Base-by-base conservation (phyloP, 2,329 filamentous ascomycete genomes). In the Volutella citrinella region DNA sequence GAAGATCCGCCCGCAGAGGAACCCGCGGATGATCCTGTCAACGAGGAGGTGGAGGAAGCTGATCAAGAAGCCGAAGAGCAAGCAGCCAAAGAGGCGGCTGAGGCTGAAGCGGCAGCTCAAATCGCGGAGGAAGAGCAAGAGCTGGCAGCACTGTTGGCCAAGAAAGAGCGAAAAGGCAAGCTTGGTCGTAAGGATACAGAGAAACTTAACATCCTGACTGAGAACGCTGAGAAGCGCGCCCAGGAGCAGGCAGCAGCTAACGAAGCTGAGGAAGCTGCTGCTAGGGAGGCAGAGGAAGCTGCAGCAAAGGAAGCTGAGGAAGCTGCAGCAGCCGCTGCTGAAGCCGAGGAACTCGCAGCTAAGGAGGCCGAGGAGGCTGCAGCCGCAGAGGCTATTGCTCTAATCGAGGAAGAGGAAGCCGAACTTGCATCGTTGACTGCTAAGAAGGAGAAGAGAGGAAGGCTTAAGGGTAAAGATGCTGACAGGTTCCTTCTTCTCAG, bases 51-150 rank as follows among this genome's bases (percentile, higher is more conserved):
- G 6, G 19, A 22, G 12, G 9, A 10, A 13, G 20, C 8, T 8
- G 20, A 22, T 12, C 9, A 41, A 15, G 47, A 38, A n/a, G 31
- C 16, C 3, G 38, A 45, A 9, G 45, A 45, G 17, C 27, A 22
- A 30, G 24, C 33, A 14, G 52, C 53, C 24, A 47, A 45, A 14
- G 49, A 51, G 11, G 18, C 15, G 12, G 44, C 37, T 15, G 44
- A 48, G 12, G 32, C 25, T 24, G 33, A 34, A 25, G 34, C 40
- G 19, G 41, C 34, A 20, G 34, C 37, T 13, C 19, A 20, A 4
- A 20, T 44, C 17, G 56, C 61, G 5, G 57, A 59, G 16, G 63
- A 69, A 36, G 63, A 60, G 6, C 60, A 65, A 28, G 65, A 70
- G 47, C 63, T 65, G 15, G 60, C 58, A 12, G 58, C 59, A 13